Percentiles rank a stretch among this genome's conserved stretches.
phyloP scores from a whole-genome alignment of 2,329 filamentous ascomycete genomes.

The Penicillium sumatraense region DNA sequence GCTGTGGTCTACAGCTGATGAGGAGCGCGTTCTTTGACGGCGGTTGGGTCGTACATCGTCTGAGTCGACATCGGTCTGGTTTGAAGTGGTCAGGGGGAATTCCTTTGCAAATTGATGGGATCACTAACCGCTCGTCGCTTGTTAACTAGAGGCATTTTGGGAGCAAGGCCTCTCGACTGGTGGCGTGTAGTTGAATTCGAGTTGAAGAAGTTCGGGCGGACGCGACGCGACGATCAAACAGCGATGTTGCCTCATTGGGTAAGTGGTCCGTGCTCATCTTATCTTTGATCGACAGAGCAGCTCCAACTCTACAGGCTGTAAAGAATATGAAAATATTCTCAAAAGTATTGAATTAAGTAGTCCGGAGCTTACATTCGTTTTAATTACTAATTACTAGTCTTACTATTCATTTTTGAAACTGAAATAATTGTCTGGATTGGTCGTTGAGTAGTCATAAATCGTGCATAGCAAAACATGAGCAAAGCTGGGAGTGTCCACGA shows the following conservation, averaged over 20 bases:
- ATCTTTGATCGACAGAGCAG: slow-evolving; percentile 7
- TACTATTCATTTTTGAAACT: too few relatives aligned
- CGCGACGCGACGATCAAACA: slow-evolving; percentile 28
- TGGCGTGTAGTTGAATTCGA: background rate
- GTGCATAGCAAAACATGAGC: too few relatives aligned
- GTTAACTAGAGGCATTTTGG: slow-evolving; percentile 34
- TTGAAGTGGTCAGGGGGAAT: background rate
- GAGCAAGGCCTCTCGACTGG: background rate
- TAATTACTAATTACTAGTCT: too few relatives aligned
- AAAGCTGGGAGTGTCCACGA: background rate
- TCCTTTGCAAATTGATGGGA: background rate
- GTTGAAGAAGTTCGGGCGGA: slow-evolving; percentile 5
- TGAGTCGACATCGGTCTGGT: slow-evolving; percentile 10
- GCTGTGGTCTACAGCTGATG: slow-evolving; percentile 15
- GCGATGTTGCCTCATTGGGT: slow-evolving; percentile 22
- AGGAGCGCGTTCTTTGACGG: slow-evolving; percentile 3
- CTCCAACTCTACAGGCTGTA: too few relatives aligned
- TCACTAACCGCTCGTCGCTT: slow-evolving; percentile 36
- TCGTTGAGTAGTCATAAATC: too few relatives aligned
- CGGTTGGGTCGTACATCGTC: background rate
- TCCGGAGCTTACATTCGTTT: too few relatives aligned
- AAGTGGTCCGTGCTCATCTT: slow-evolving; percentile 29
- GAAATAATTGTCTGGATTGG: too few relatives aligned
- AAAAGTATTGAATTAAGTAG: too few relatives aligned
- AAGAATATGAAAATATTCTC: too few relatives aligned